These are phyloP conservation scores for Myxozyma lipomycoides DNA, from an alignment of 805 yeast genomes.

Conservation along the genomic window DNA sequence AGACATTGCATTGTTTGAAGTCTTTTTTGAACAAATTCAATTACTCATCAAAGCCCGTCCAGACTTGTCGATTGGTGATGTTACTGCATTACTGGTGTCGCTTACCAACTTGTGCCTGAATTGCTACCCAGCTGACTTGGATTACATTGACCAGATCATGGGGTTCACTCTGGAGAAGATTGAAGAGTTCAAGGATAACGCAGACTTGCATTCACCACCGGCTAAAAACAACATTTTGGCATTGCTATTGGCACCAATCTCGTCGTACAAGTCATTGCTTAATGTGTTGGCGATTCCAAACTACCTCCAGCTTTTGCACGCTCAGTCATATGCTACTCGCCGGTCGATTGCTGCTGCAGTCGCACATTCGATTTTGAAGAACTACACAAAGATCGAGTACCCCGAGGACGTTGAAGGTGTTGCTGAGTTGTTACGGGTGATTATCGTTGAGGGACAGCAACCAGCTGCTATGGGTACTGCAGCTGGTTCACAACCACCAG, in stretches of 20 bases:
- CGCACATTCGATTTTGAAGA: slow-evolving; percentile 50
- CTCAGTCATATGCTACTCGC: slow-evolving; percentile 52
- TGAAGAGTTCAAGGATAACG: slow-evolving; percentile 30
- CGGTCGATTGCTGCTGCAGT: slow-evolving; percentile 58
- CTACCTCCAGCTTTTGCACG: slow-evolving; percentile 52
- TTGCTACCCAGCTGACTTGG: slow-evolving; percentile 60
- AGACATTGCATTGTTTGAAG: slow-evolving; percentile 48
- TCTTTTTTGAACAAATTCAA: slow-evolving; percentile 62
- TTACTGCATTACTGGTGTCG: slow-evolving; percentile 60
- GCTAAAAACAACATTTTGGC: slow-evolving; percentile 33
- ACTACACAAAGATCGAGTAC: slow-evolving; percentile 40
- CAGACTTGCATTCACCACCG: slow-evolving; percentile 31
- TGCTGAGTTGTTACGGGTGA: slow-evolving; percentile 53
- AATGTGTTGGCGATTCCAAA: slow-evolving; percentile 42
- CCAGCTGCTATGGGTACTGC: slow-evolving; percentile 20
- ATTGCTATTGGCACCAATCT: slow-evolving; percentile 38
- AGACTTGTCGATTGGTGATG: slow-evolving; percentile 63
- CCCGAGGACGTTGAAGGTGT: slow-evolving; percentile 55
- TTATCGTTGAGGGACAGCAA: slow-evolving; percentile 44
- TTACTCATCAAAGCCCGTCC: slow-evolving; percentile 56
- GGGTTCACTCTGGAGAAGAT: slow-evolving; percentile 42
- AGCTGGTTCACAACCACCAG: slow-evolving; percentile 3
- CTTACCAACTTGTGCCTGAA: slow-evolving; percentile 59
- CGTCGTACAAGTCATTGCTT: slow-evolving; percentile 33
- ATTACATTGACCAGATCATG: slow-evolving; percentile 59